Conservation (phyloP, 352 stramenopile species). For the Pythium guiyangense region DNA sequence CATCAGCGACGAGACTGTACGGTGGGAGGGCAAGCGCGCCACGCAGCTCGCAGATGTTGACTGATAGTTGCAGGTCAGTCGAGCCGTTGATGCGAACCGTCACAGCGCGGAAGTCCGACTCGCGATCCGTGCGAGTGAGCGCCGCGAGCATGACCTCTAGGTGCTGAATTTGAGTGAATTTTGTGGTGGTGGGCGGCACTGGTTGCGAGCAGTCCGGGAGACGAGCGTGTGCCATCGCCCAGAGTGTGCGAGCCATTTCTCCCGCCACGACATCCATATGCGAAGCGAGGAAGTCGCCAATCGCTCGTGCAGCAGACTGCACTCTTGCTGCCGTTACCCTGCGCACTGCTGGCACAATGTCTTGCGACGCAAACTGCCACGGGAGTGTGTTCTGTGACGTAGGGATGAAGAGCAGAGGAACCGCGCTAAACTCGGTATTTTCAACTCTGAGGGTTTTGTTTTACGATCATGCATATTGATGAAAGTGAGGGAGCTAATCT, state of each 20-base stretch:
- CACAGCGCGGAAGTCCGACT: neutral
- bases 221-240: neutral
- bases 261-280: neutral
- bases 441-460: no score
- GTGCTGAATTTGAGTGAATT: neutral
- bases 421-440: no score
- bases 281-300: neutral
- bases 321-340: neutral
- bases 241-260: neutral
- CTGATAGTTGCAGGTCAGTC: neutral
- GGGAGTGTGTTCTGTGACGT: no score
- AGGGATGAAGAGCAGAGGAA: no score
- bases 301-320: neutral
- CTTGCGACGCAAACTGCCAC: no score
- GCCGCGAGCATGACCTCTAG: neutral
- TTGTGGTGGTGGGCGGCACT: neutral
- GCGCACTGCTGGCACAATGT: neutral
- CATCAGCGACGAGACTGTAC: neutral
- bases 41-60: neutral
- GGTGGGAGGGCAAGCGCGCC: neutral
- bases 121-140: neutral
- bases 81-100: neutral
- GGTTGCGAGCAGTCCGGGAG: neutral
- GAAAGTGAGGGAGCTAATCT: no score
- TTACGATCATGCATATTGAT: no score